These are phyloP conservation scores for Cetraspora pellucida DNA, from an alignment of 192 early-diverging fungal genomes.

Conservation along the genomic window DNA sequence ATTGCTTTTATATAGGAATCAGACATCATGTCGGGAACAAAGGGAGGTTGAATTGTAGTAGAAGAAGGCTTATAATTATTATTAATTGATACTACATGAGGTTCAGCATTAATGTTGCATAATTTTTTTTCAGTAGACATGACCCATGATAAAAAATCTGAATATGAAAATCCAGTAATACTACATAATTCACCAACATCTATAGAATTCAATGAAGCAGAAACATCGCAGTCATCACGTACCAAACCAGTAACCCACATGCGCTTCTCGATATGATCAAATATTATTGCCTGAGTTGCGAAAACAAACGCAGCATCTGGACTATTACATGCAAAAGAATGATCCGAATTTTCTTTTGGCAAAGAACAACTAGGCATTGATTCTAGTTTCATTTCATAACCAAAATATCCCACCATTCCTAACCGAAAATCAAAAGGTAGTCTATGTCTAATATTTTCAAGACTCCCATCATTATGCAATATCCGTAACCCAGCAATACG, in stretches of 20 bases:
- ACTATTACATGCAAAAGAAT: slow-evolving; percentile 12
- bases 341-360: slow-evolving; percentile 47
- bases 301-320: slow-evolving; percentile 81
- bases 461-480: slow-evolving; percentile 29
- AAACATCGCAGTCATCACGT: slow-evolving; percentile 16
- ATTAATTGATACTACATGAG: neutral
- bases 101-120: too few species aligned
- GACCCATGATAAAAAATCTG: slow-evolving; percentile 29
- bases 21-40: slow-evolving; percentile 47
- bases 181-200: slow-evolving; percentile 23
- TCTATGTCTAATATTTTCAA: slow-evolving; percentile 26
- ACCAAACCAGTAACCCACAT: slow-evolving; percentile 48
- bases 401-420: slow-evolving; percentile 89
- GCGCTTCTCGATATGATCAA: slow-evolving; percentile 61
- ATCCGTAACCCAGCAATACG: slow-evolving; percentile 29
- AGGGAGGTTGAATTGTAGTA: slow-evolving; percentile 34
- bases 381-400: slow-evolving; percentile 93
- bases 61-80: slow-evolving; percentile 34
- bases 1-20: slow-evolving; percentile 62
- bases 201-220: neutral
- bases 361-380: slow-evolving; percentile 55
- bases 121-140: slow-evolving; percentile 3
- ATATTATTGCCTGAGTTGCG: slow-evolving; percentile 72
- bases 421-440: slow-evolving; percentile 67
- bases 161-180: slow-evolving; percentile 33